Evolutionary conservation across 495 filamentous ascomycete genomes (phyloP), one percentile per base, ranked within the genome.

Genomic region (Penicillium roqueforti): DNA sequence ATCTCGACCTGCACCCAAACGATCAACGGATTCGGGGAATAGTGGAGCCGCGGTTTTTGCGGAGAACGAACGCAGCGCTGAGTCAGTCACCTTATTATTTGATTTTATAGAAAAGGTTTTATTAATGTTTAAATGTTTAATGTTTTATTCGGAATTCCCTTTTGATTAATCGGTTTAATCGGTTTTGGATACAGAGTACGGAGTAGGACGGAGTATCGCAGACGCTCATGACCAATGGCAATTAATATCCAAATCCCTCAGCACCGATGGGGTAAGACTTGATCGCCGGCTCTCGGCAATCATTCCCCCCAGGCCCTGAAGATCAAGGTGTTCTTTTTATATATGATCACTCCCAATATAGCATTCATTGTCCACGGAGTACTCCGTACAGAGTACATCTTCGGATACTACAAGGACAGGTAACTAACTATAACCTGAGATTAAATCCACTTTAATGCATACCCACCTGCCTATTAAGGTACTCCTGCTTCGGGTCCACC

Each of bases 1-100:
- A 52, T 52, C 40, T 52, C 50, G 48, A 51, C 50, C 14, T 62
- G 59, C 54, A 51, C 16, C 22, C 32, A 54, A 47, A 51, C 47
- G 53, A 57, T 56, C 55, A 60, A 67, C 64, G 64, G 64, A 65
- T 67, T 67, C 64, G 64, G 64, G 64, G 64, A 67, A 67, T 60
- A 67, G 64, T 67, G 64, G 64, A 65, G 61, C 64, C 64, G 63
- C 47, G 50, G 56, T 56, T 61, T 66, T 60, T 67, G 61, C 58
- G 61, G 64, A 65, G 61, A 55, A 60, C 51, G 40, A 51, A 58
- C 56, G 54, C 62, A 59, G 56, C 44, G 53, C 45, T 49, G 51
- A 54, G 51, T 54, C 42, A 53, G 13, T 19, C 2, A 22, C 13
- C 34, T n/a, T 36, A 23, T 23, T 23, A 23, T 23, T 23, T 23